These are phyloP conservation scores for Gossypium sturtianum DNA, from an alignment of 345 rosid species.

Conservation along the genomic window DNA sequence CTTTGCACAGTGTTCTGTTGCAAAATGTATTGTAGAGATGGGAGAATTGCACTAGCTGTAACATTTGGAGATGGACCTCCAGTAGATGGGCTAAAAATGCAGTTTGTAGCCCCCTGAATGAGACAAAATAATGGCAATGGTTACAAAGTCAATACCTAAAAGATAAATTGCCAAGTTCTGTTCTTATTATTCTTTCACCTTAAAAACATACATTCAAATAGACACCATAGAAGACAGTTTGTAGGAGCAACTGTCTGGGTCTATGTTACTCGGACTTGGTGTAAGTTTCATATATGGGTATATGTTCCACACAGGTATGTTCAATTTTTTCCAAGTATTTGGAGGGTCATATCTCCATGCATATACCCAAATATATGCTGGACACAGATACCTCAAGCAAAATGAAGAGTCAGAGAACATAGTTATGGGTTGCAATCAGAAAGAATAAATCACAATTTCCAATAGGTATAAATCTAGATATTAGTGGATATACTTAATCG, in stretches of 20 bases:
- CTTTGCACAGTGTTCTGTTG: conserved; percentile 77
- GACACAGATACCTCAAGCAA: too few species aligned
- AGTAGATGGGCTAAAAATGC: conserved; percentile 34
- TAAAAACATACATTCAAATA: neutral
- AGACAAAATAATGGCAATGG: conserved; percentile 26
- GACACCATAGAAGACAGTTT: neutral
- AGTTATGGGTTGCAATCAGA: neutral
- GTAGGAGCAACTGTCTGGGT: neutral
- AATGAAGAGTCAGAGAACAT: too few species aligned
- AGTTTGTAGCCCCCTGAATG: conserved; percentile 59
- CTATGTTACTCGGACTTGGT: neutral
- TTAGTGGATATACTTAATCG: neutral
- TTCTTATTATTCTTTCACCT: conserved; percentile 5
- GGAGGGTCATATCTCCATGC: too few species aligned
- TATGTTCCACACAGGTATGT: too few species aligned
- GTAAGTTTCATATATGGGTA: too few species aligned
- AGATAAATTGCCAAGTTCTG: conserved; percentile 31
- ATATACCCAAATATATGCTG: too few species aligned
- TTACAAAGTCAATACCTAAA: conserved; percentile 34
- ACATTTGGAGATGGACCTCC: conserved; percentile 47
- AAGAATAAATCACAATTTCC: neutral
- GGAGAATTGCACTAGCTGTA: conserved; percentile 45
- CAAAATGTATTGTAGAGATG: conserved; percentile 73
- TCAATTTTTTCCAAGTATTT: too few species aligned
- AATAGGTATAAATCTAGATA: neutral